phyloP scores from a whole-genome alignment of 768 basidiomycete genomes.

The Lepiota venenata region DNA sequence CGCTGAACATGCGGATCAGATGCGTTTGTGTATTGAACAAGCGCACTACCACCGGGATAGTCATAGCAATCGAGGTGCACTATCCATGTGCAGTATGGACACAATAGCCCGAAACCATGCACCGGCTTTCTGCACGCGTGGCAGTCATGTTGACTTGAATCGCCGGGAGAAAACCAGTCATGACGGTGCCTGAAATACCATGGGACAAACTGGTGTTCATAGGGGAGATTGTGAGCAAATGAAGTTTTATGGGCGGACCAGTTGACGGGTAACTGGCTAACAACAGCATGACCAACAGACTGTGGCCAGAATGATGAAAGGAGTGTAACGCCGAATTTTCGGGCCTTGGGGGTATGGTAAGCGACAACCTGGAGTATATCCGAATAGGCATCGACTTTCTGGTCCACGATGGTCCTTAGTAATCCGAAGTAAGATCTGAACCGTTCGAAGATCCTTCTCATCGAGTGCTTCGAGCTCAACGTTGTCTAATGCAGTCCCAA shows the following conservation, averaged over 20 bases:
- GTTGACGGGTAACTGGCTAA: slow-evolving; percentile 49
- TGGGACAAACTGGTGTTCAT: slow-evolving; percentile 63
- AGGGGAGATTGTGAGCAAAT: slow-evolving; percentile 24
- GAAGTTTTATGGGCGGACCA: slow-evolving; percentile 1
- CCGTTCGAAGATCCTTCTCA: slow-evolving; percentile 36
- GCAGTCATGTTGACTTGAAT: slow-evolving; percentile 43
- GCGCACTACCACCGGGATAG: slow-evolving; percentile 57
- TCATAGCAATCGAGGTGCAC: slow-evolving; percentile 83
- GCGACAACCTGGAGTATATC: slow-evolving; percentile 74
- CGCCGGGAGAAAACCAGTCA: slow-evolving; percentile 25
- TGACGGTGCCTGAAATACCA: slow-evolving; percentile 48
- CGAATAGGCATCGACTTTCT: slow-evolving; percentile 65
- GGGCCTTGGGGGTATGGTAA: slow-evolving; percentile 53
- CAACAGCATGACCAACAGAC: slow-evolving; percentile 60
- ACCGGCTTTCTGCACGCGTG: slow-evolving; percentile 51
- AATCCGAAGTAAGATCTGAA: slow-evolving; percentile 42
- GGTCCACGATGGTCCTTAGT: slow-evolving; percentile 45
- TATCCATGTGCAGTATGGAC: slow-evolving; percentile 64
- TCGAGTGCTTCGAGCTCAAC: slow-evolving; percentile 22
- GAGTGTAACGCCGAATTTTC: slow-evolving; percentile 51
- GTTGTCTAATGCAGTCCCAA: slow-evolving; percentile 50
- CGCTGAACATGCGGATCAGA: slow-evolving; percentile 47
- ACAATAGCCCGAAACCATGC: slow-evolving; percentile 67
- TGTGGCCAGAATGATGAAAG: slow-evolving; percentile 66
- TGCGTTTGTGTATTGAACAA: slow-evolving; percentile 48